phyloP scores from a whole-genome alignment of 306 rosid genomes.

The Cicer pinnatifidum region DNA sequence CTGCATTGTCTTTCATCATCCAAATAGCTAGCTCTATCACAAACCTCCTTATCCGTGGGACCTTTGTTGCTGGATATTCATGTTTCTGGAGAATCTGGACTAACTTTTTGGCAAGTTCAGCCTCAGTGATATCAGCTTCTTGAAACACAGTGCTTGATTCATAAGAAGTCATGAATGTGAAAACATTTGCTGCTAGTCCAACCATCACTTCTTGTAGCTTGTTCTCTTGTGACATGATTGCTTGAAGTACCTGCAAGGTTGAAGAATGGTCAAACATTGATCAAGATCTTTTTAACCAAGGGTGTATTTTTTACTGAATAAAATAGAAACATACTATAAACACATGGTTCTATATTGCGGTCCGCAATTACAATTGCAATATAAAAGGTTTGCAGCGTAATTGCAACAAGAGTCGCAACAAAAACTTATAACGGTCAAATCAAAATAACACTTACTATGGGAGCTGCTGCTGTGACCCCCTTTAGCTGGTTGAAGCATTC shows the following conservation, averaged over 20 bases:
- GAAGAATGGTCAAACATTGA: conserved; percentile 25
- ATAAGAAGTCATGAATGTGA: conserved; percentile 64
- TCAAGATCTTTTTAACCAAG: not conserved
- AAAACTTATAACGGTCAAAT: not conserved
- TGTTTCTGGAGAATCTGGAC: conserved; percentile 67
- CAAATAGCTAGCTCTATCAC: conserved; percentile 77
- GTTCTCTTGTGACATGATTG: conserved; percentile 70
- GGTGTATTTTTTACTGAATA: conserved; percentile 1
- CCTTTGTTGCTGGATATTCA: conserved; percentile 67
- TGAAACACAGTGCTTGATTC: conserved; percentile 69
- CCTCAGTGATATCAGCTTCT: conserved; percentile 63
- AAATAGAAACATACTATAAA: not conserved
- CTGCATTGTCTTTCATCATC: conserved; percentile 80
- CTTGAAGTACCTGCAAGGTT: conserved; percentile 61
- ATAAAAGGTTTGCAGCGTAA: too few relatives aligned
- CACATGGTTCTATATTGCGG: too few relatives aligned
- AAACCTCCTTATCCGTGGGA: conserved; percentile 88
- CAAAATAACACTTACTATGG: conserved; percentile 65
- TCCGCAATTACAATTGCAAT: too few relatives aligned
- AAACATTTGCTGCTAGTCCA: conserved; percentile 77
- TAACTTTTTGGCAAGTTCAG: conserved; percentile 59
- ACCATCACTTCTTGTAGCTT: conserved; percentile 94
- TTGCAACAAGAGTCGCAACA: too few relatives aligned
- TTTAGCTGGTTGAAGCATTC: conserved; percentile 63
- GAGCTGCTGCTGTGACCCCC: conserved; percentile 66